Evolutionary conservation across 2,329 filamentous ascomycete species (phyloP), one percentile per base, ranked within the genome.

Genomic region (Cladosporium colombiae): DNA sequence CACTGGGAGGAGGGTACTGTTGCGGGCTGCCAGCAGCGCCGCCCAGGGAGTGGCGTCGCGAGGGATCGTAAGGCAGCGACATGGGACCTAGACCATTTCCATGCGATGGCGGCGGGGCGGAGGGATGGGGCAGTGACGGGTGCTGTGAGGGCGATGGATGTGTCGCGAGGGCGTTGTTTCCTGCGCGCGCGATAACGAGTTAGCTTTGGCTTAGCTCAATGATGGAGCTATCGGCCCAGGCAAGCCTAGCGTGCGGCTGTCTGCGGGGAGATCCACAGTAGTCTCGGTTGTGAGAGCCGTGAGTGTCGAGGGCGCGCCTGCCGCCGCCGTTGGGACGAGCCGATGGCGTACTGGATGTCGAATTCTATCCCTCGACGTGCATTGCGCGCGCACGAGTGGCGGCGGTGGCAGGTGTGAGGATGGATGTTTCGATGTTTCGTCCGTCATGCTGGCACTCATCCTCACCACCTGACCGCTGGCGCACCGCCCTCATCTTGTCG

Each of bases 11-110:
- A 49, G 68, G 66, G 62, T 75, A 77, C 68, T 75, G 72, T 64
- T 73, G 73, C 29, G 76, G 73, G 64, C 74, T 77, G 33, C 72
- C 72, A 25, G 74, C 71, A 16, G 66, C 74, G 63, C 74, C 78
- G 66, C 80, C 81, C 52, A 82, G 72, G 23, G 81, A 83, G 62
- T 76, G 75, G 67, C 80, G 75, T 66, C 81, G 78, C 61, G 78
- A 73, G 37, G 74, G 72, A 66, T 83, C 81, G 71, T 78, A 81
- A 64, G 75, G 75, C 67, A 79, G 78, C 31, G 75, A 74, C 75
- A 81, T 78, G 18, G 49, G 50, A 23, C 33, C 56, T 66, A 78
- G 67, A 65, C 70, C 69, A 67, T 74, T 72, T 31, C 66, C 29
- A 29, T 65, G 62, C 14, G 60, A 5, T 23, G 75, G 67, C 35